Evolutionary conservation across 1,284 basidiomycete genomes (phyloP).

Genomic region (Pulchroboletus neoregius): DNA sequence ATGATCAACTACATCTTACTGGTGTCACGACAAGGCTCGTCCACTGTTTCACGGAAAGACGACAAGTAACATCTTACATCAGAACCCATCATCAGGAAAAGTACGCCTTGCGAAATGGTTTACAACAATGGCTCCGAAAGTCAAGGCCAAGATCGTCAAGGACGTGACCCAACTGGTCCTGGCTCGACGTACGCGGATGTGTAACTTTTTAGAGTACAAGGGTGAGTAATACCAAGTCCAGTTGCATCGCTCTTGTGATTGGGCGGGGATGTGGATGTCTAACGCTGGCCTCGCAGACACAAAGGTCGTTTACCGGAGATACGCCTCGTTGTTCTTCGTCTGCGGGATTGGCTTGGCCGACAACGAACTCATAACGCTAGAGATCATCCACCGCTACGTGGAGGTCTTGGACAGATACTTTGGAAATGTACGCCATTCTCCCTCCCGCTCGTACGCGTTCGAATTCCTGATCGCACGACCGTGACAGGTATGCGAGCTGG

Average conservation of each 20-base stretch:
- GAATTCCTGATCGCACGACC: constrained; percentile 1
- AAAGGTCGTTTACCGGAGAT: constrained; percentile 96
- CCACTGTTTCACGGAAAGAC: constrained; percentile 1
- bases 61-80: constrained; percentile 12
- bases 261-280: background rate
- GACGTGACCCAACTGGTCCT: constrained; percentile 99
- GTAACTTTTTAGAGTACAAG: constrained; percentile 99
- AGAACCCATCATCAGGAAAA: constrained; percentile 63
- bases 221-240: constrained; percentile 47
- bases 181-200: constrained; percentile 95
- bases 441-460: background rate
- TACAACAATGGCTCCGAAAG: constrained; percentile 90
- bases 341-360: constrained; percentile 86
- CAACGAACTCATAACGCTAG: constrained; percentile 91
- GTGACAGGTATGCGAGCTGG: constrained; percentile 87
- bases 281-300: constrained; percentile 52
- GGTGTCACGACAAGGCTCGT: constrained; percentile 87
- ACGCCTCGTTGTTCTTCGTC: constrained; percentile 98
- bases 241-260: background rate
- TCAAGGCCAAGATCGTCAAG: constrained; percentile 97
- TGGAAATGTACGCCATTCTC: constrained; percentile 73
- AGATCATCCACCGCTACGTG: constrained; percentile 98
- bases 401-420: constrained; percentile 99
- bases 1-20: constrained; percentile 91
- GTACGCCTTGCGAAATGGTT: constrained; percentile 99